A percentile compares a stretch with the other conserved stretches of the same genome.
Evolutionary conservation across 345 rosid genomes (phyloP).

Genomic region (Streptanthus diversifolius): DNA sequence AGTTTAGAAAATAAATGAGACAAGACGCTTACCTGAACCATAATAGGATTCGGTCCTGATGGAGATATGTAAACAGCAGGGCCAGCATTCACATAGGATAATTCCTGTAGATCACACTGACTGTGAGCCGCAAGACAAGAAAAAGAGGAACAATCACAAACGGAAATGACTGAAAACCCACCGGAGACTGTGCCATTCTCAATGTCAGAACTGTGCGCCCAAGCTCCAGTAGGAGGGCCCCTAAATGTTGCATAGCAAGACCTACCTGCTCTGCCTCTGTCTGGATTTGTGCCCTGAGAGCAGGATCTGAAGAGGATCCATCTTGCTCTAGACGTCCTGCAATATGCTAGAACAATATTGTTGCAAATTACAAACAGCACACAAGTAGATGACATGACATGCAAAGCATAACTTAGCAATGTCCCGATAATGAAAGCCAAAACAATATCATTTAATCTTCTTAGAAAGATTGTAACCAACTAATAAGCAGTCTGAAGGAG

Average conservation of each 20-base stretch:
- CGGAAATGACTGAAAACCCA: slow-evolving; percentile 31
- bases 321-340: slow-evolving; percentile 80
- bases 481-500: not conserved
- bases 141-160: not conserved
- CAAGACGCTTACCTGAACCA: slow-evolving; percentile 75
- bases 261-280: slow-evolving; percentile 69
- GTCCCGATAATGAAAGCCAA: not conserved
- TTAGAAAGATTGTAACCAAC: not conserved
- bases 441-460: not conserved
- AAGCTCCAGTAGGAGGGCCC: slow-evolving; percentile 90
- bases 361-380: slow-evolving; percentile 43
- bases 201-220: slow-evolving; percentile 80
- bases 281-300: slow-evolving; percentile 67
- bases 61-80: slow-evolving; percentile 93
- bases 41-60: slow-evolving; percentile 89
- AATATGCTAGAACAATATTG: slow-evolving; percentile 72
- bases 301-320: slow-evolving; percentile 61
- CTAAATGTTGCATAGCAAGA: slow-evolving; percentile 78
- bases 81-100: slow-evolving; percentile 75
- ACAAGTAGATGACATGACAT: slow-evolving; percentile 42
- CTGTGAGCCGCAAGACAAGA: slow-evolving; percentile 15
- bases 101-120: slow-evolving; percentile 45
- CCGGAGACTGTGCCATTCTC: slow-evolving; percentile 83
- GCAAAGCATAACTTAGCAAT: not conserved
- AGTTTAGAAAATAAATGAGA: not conserved